phyloP scores from a whole-genome alignment of 306 rosid genomes.

The Crataegus laevigata region DNA sequence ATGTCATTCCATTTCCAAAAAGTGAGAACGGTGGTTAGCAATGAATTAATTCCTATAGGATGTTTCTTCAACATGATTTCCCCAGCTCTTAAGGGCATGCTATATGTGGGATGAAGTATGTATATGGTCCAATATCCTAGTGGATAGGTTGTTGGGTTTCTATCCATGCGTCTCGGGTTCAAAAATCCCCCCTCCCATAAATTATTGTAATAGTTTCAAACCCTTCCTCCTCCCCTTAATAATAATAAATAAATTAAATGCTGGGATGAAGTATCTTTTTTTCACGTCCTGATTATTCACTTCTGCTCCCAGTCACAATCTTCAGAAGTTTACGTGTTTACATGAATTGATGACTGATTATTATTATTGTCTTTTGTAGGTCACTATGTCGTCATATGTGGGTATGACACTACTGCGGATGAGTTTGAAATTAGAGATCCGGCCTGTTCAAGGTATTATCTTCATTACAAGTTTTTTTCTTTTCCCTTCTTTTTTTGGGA shows the following conservation, averaged over 20 bases:
- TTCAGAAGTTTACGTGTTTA: neutral
- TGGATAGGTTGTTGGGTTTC: too few species aligned
- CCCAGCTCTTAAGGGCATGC: neutral
- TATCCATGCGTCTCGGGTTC: too few species aligned
- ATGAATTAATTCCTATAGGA: neutral
- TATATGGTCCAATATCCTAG: too few species aligned
- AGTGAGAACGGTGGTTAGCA: neutral
- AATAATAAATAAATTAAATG: neutral
- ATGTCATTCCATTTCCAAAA: neutral
- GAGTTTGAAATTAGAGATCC: conserved; percentile 99
- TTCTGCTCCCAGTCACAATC: neutral
- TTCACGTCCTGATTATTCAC: neutral
- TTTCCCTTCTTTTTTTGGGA: neutral
- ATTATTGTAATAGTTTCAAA: too few species aligned
- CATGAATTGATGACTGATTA: neutral
- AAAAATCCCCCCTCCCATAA: too few species aligned
- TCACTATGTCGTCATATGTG: conserved; percentile 87
- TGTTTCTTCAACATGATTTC: neutral
- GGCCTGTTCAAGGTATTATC: conserved; percentile 60
- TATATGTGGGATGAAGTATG: neutral
- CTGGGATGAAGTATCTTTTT: neutral
- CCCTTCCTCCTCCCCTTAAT: too few species aligned
- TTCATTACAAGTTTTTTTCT: neutral
- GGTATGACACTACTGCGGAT: conserved; percentile 72
- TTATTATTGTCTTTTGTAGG: conserved; percentile 40